These are phyloP conservation scores for Cephaloascus albidus DNA, from an alignment of 805 yeast genomes.

Conservation along the genomic window DNA sequence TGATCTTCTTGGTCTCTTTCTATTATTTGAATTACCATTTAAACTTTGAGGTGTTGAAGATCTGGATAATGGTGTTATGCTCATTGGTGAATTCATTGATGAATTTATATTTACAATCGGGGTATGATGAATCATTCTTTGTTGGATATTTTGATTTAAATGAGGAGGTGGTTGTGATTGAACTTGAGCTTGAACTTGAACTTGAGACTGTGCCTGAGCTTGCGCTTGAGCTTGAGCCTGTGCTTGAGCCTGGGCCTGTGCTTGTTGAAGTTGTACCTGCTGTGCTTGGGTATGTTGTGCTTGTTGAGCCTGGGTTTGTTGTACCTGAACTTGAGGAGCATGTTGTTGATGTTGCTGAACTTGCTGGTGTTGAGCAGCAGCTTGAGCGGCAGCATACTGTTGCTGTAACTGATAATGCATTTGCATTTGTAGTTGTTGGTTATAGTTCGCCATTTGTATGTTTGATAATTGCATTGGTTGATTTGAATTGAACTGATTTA, in stretches of 20 bases:
- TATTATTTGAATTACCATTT: background rate
- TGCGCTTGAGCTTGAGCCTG: background rate
- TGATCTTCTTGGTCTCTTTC: conserved; percentile 18
- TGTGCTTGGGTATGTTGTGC: background rate
- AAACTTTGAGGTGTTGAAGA: conserved; percentile 1
- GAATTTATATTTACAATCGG: background rate
- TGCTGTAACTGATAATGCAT: conserved; percentile 4
- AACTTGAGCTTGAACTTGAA: no score
- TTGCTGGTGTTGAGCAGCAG: conserved; percentile 2
- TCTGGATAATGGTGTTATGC: background rate
- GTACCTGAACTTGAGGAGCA: background rate
- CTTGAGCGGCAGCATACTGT: conserved; percentile 3
- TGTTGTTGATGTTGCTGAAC: conserved; percentile 2
- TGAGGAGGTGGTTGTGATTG: background rate
- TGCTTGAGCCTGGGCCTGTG: no score
- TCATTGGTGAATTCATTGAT: background rate
- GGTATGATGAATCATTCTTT: background rate
- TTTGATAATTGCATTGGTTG: conserved; percentile 4
- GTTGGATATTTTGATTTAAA: background rate
- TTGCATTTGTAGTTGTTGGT: conserved; percentile 3
- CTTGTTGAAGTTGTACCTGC: background rate
- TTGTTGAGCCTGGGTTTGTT: background rate
- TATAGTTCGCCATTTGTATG: conserved; percentile 2
- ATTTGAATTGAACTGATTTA: conserved; percentile 2
- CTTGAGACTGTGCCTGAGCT: no score